phyloP scores from a whole-genome alignment of 192 early-diverging fungal genomes.

The Podila horticola region DNA sequence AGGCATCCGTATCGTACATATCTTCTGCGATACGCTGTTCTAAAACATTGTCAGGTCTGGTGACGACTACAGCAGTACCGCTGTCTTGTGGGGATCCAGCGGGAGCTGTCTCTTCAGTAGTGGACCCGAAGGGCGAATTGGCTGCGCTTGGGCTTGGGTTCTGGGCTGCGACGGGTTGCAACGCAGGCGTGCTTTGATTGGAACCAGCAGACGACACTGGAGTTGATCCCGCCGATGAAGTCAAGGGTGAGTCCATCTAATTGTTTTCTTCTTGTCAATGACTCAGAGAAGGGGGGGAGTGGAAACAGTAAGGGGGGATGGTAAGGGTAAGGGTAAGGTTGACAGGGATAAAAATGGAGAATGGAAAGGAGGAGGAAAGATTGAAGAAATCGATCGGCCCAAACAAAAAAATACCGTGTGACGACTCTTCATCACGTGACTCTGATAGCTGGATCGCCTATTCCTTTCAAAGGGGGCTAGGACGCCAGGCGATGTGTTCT shows the following conservation, averaged over 20 bases:
- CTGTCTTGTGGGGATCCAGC: neutral
- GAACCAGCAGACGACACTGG: neutral
- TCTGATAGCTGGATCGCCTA: too few species aligned
- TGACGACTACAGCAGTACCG: neutral
- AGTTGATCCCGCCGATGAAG: neutral
- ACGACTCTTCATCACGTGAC: too few species aligned
- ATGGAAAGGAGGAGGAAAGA: too few species aligned
- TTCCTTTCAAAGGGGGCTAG: too few species aligned
- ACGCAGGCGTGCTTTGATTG: neutral
- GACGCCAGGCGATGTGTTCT: too few species aligned
- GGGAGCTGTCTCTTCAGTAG: neutral
- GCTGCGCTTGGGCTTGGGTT: neutral
- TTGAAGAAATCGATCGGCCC: too few species aligned
- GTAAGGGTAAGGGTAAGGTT: too few species aligned
- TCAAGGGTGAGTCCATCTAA: neutral
- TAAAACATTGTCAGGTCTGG: constrained; percentile 9
- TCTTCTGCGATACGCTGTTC: constrained; percentile 65
- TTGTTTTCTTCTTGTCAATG: neutral
- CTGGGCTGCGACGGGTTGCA: neutral
- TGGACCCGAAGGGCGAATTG: neutral
- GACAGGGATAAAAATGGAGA: too few species aligned
- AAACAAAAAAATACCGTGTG: too few species aligned
- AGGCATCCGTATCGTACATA: constrained; percentile 72
- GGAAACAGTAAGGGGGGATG: too few species aligned
- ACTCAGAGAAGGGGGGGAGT: neutral